phyloP scores from a whole-genome alignment of 352 stramenopile species.

The Globisporangium viniferum region DNA sequence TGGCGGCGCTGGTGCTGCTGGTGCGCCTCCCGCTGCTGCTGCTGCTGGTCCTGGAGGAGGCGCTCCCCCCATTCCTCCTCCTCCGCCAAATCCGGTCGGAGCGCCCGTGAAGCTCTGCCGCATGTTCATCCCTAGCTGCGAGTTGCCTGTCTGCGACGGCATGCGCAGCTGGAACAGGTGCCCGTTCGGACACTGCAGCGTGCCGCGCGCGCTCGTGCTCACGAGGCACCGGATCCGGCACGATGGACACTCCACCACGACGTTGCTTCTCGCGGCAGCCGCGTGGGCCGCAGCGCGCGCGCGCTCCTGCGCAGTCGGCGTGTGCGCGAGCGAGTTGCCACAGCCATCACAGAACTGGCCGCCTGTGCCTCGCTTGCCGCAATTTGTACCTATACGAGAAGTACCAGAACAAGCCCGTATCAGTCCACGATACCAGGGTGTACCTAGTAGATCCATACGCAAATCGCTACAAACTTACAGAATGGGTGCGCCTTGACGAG shows the following conservation, averaged over 20 bases:
- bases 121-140: slow-evolving; percentile 24
- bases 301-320: slow-evolving; percentile 67
- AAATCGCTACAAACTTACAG: slow-evolving; percentile 33
- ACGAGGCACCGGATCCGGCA: slow-evolving; percentile 78
- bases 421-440: not conserved
- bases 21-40: too few relatives aligned
- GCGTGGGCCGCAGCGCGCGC: slow-evolving; percentile 49
- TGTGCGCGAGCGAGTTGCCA: slow-evolving; percentile 69
- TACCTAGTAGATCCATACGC: not conserved
- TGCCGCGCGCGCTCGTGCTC: slow-evolving; percentile 64
- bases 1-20: slow-evolving; percentile 5
- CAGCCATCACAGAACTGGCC: slow-evolving; percentile 75
- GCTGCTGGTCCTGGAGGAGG: not conserved
- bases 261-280: slow-evolving; percentile 53
- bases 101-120: slow-evolving; percentile 32
- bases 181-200: slow-evolving; percentile 71
- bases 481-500: slow-evolving; percentile 85
- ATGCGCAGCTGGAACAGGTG: slow-evolving; percentile 76
- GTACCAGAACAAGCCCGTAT: not conserved
- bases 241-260: slow-evolving; percentile 72
- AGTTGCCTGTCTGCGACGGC: slow-evolving; percentile 41
- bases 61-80: slow-evolving; percentile 1
- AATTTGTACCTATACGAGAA: slow-evolving; percentile 51
- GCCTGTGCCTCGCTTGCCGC: slow-evolving; percentile 64
- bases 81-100: not conserved